Conservation (phyloP, 1,284 basidiomycete genomes). For the Pseudozyma sp. region DNA sequence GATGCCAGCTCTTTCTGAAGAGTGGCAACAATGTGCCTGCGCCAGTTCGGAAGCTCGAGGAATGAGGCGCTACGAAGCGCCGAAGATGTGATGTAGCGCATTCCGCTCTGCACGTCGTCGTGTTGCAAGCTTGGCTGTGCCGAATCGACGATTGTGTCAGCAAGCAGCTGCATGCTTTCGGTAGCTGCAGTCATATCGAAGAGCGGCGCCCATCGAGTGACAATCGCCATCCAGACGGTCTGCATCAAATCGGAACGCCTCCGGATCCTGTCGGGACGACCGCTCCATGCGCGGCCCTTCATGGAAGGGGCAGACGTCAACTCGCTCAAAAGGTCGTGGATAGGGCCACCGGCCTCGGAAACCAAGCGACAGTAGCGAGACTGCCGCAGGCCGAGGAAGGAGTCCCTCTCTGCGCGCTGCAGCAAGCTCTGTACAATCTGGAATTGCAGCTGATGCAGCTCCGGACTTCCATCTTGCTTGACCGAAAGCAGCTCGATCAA, state of each 20-base stretch:
- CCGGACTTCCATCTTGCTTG: background rate
- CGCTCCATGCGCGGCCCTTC: conserved; percentile 14
- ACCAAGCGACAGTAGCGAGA: conserved; percentile 36
- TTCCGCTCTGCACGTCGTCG: background rate
- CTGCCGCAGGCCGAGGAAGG: conserved; percentile 4
- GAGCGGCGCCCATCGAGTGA: conserved; percentile 44
- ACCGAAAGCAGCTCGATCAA: conserved; percentile 21
- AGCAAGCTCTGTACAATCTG: conserved; percentile 39
- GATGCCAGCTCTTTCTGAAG: conserved; percentile 10
- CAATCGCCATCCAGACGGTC: conserved; percentile 47
- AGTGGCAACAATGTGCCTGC: conserved; percentile 22
- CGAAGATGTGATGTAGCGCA: conserved; percentile 22
- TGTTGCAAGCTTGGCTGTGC: conserved; percentile 2
- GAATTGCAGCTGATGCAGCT: conserved; percentile 18
- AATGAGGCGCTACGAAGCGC: conserved; percentile 45
- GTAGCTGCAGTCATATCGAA: conserved; percentile 27
- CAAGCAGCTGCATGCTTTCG: conserved; percentile 17
- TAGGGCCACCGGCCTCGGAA: background rate
- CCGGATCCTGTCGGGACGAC: conserved; percentile 8
- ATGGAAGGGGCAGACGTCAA: background rate
- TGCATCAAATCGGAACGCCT: conserved; percentile 21
- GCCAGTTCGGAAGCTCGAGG: conserved; percentile 52
- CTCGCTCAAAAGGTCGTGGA: conserved; percentile 11
- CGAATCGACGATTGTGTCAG: conserved; percentile 8
- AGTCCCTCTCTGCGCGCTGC: conserved; percentile 43